These are phyloP conservation scores for Zymoseptoria passerinii DNA, from an alignment of 2,329 filamentous ascomycete genomes.

Conservation along the genomic window DNA sequence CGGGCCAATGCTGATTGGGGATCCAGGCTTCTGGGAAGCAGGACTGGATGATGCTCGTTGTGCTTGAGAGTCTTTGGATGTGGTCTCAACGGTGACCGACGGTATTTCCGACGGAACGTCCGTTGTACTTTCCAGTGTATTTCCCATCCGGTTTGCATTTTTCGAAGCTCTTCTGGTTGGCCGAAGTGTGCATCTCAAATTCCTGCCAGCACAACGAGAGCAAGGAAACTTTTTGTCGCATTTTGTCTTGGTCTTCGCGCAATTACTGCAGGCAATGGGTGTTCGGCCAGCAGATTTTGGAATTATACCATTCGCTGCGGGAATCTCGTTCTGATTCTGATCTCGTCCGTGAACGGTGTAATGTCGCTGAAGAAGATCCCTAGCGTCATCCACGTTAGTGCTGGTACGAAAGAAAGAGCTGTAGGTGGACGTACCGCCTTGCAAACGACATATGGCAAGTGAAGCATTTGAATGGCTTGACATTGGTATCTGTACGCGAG, in stretches of 20 bases:
- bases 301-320: constrained; percentile 42
- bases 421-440: constrained; percentile 35
- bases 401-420: not conserved
- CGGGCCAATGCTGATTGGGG: constrained; percentile 20
- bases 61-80: not conserved
- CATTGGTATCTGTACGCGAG: constrained; percentile 39
- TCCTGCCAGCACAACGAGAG: constrained; percentile 43
- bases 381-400: constrained; percentile 14
- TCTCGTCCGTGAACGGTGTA: constrained; percentile 46
- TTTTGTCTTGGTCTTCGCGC: constrained; percentile 47
- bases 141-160: constrained; percentile 31
- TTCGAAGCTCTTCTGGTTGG: constrained; percentile 43
- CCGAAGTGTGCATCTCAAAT: constrained; percentile 41
- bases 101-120: constrained; percentile 17
- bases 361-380: constrained; percentile 44
- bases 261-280: constrained; percentile 46
- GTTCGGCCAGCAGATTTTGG: constrained; percentile 45
- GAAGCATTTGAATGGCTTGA: constrained; percentile 49
- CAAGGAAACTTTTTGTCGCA: constrained; percentile 50
- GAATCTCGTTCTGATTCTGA: constrained; percentile 42
- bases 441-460: constrained; percentile 49
- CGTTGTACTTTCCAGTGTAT: constrained; percentile 22
- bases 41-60: constrained; percentile 5
- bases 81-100: constrained; percentile 6
- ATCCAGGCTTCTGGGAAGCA: constrained; percentile 28